These are phyloP conservation scores for Brassica hybrid DNA, from an alignment of 441 rosid species.

Conservation along the genomic window DNA sequence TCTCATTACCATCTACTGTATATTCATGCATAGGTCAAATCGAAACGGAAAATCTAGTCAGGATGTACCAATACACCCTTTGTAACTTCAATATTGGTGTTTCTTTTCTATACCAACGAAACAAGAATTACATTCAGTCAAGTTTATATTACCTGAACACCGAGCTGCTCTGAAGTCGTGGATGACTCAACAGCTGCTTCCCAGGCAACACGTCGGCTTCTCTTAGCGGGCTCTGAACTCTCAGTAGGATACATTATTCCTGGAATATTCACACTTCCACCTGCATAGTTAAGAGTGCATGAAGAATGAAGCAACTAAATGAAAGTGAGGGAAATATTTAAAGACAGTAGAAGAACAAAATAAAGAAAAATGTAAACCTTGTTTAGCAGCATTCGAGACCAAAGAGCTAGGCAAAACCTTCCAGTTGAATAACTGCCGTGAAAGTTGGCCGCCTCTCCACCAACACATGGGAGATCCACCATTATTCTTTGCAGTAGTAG, in stretches of 20 bases:
- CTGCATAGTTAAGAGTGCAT: slow-evolving; percentile 64
- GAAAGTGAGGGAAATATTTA: slow-evolving; percentile 29
- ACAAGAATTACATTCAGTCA: slow-evolving; percentile 18
- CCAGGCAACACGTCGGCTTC: slow-evolving; percentile 85
- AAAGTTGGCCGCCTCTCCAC: slow-evolving; percentile 97
- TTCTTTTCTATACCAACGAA: slow-evolving; percentile 12
- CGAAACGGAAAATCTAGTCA: slow-evolving; percentile 9
- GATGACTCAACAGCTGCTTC: slow-evolving; percentile 95
- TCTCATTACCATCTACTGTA: slow-evolving; percentile 13
- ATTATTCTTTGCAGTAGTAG: too few relatives aligned
- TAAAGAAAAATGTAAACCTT: slow-evolving; percentile 61
- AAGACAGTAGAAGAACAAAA: slow-evolving; percentile 25
- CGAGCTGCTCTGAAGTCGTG: slow-evolving; percentile 78
- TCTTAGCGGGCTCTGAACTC: slow-evolving; percentile 81
- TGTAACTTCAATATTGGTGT: not conserved
- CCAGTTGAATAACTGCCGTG: slow-evolving; percentile 84
- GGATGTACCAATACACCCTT: not conserved
- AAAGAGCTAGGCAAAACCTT: slow-evolving; percentile 74
- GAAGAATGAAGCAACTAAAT: slow-evolving; percentile 39
- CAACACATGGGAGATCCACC: slow-evolving; percentile 81
- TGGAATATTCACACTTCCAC: slow-evolving; percentile 72
- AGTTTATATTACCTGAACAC: slow-evolving; percentile 71
- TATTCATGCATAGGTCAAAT: slow-evolving; percentile 17
- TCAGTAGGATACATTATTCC: slow-evolving; percentile 91
- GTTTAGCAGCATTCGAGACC: slow-evolving; percentile 86